Conservation (phyloP, 768 basidiomycete species). For the Porphyrellus cyaneotinctus region DNA sequence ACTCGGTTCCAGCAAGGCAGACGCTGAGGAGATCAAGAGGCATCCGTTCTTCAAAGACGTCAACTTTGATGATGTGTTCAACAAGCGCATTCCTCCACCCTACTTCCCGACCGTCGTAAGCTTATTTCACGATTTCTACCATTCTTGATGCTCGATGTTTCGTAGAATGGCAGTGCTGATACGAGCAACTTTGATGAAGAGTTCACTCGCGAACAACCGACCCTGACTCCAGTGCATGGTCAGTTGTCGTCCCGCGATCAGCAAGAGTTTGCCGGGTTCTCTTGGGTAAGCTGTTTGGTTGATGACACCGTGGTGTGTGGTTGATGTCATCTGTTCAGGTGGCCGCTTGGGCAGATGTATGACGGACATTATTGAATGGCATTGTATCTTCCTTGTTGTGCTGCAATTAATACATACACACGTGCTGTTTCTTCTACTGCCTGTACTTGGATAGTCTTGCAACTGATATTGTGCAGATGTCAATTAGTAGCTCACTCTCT, state of each 20-base stretch:
- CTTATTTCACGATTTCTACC: conserved; percentile 1
- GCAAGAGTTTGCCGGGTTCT: conserved; percentile 94
- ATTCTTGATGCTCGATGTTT: conserved; percentile 6
- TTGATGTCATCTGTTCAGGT: conserved; percentile 13
- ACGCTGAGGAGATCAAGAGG: conserved; percentile 95
- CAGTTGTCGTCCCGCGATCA: conserved; percentile 89
- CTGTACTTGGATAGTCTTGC: conserved; percentile 40
- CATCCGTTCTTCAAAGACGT: conserved; percentile 99
- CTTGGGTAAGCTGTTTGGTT: conserved; percentile 58
- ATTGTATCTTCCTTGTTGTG: conserved; percentile 31
- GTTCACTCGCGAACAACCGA: conserved; percentile 95
- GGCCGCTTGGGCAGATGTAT: conserved; percentile 58
- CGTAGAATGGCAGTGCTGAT: conserved; percentile 77
- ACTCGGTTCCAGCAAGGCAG: conserved; percentile 85
- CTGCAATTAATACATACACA: conserved; percentile 32
- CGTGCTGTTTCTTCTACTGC: conserved; percentile 21
- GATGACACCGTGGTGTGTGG: neutral
- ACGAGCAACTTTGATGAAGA: conserved; percentile 96
- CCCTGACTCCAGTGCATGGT: conserved; percentile 94
- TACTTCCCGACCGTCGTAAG: conserved; percentile 96
- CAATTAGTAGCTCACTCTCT: too few relatives aligned
- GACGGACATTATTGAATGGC: conserved; percentile 26
- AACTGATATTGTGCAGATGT: conserved; percentile 23
- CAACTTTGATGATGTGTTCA: conserved; percentile 92
- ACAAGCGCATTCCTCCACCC: conserved; percentile 95